Conservation (phyloP, 306 rosid genomes). For the Prunus mongolica region DNA sequence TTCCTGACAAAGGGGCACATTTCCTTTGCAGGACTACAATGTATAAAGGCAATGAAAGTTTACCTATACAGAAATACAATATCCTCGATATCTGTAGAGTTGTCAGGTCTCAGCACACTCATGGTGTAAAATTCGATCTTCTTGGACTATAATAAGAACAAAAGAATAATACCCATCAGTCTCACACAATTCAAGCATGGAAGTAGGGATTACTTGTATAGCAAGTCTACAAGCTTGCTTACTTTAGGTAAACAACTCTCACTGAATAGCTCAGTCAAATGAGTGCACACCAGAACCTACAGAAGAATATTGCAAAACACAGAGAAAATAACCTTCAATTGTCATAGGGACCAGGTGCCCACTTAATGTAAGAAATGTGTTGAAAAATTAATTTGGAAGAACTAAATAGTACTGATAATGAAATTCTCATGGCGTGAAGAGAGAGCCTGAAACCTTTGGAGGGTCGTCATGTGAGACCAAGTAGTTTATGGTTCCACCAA, state of each 20-base stretch:
- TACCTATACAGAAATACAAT: constrained; percentile 85
- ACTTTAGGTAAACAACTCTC: constrained; percentile 67
- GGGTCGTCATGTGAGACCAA: constrained; percentile 60
- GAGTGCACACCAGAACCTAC: constrained; percentile 91
- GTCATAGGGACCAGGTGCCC: background rate
- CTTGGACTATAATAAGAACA: constrained; percentile 54
- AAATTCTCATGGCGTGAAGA: constrained; percentile 4
- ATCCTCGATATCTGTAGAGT: constrained; percentile 53
- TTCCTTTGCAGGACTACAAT: background rate
- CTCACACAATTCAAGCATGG: constrained; percentile 1
- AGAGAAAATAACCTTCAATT: background rate
- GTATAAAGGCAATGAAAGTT: constrained; percentile 9
- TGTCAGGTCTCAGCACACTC: constrained; percentile 85
- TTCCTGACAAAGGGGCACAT: constrained; percentile 11
- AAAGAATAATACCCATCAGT: constrained; percentile 10
- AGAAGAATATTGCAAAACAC: constrained; percentile 22
- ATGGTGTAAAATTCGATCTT: constrained; percentile 74
- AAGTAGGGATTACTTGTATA: constrained; percentile 18
- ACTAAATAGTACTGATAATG: background rate
- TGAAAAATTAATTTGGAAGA: background rate
- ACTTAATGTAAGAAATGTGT: background rate
- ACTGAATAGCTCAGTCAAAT: constrained; percentile 84
- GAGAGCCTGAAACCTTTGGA: constrained; percentile 65
- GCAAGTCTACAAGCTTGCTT: constrained; percentile 20
- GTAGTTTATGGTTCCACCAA: constrained; percentile 84